Evolutionary conservation across 768 basidiomycete genomes (phyloP).

Genomic region (Termitomyces sp.): DNA sequence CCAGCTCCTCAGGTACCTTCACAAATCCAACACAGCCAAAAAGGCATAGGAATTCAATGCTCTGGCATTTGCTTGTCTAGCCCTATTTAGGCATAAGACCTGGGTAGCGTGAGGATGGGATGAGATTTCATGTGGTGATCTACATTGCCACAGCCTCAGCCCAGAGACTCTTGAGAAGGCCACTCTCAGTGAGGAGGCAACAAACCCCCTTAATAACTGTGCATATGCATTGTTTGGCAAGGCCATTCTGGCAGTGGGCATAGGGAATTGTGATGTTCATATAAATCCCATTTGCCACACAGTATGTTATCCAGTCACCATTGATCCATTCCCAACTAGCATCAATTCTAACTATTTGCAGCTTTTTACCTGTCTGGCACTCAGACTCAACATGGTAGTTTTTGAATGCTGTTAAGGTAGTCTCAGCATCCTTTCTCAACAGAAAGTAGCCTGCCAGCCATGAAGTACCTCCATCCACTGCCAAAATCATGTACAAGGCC

Average conservation of each 20-base stretch:
- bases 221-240: background rate
- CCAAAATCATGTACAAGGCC: background rate
- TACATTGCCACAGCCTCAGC: background rate
- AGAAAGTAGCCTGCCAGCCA: background rate
- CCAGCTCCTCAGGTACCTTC: no score
- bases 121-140: background rate
- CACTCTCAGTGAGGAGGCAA: background rate
- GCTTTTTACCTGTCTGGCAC: background rate
- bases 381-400: background rate
- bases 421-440: background rate
- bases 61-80: no score
- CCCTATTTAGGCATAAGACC: no score
- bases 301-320: background rate
- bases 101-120: background rate
- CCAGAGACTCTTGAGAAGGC: background rate
- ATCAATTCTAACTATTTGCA: background rate
- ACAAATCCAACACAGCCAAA: no score
- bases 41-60: no score
- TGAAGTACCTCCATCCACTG: background rate
- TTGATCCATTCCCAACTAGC: background rate
- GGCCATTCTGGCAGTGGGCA: background rate
- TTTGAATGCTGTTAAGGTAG: background rate
- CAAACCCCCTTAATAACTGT: background rate
- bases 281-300: background rate
- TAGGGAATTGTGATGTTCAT: background rate